Evolutionary conservation across 805 yeast species (phyloP).

Genomic region (Kuraishia molischiana): DNA sequence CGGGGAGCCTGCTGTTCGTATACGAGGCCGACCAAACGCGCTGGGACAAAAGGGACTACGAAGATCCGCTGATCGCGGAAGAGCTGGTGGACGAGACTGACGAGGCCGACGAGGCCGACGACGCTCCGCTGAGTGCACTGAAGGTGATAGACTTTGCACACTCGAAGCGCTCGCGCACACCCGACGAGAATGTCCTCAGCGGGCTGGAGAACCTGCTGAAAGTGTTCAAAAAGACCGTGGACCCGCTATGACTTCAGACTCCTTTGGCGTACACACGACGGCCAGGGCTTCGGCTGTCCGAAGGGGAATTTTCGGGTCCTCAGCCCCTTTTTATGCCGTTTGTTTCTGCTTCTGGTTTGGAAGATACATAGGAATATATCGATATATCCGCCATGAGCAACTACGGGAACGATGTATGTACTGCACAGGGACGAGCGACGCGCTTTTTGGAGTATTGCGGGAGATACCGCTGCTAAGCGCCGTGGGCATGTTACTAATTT

Average conservation of each 20-base stretch:
- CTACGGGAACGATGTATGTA: not conserved
- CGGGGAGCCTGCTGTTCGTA: slow-evolving; percentile 65
- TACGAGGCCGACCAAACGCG: slow-evolving; percentile 56
- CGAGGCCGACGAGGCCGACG: slow-evolving; percentile 16
- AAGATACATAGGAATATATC: no score
- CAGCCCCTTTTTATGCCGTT: no score
- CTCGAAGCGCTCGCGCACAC: slow-evolving; percentile 54
- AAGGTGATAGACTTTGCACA: slow-evolving; percentile 89
- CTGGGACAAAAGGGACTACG: slow-evolving; percentile 35
- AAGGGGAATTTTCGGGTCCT: no score
- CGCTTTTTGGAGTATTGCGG: no score
- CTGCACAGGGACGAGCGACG: not conserved
- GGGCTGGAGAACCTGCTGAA: slow-evolving; percentile 63
- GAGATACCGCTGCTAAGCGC: no score
- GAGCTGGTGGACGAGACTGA: slow-evolving; percentile 19
- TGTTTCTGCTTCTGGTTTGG: no score
- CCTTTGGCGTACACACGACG: no score
- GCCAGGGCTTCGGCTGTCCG: no score
- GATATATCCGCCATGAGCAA: slow-evolving; percentile 1
- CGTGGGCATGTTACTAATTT: no score
- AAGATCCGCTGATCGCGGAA: slow-evolving; percentile 30
- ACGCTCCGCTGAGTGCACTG: slow-evolving; percentile 41
- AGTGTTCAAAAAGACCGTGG: no score
- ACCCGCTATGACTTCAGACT: no score
- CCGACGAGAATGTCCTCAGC: slow-evolving; percentile 58